These are phyloP conservation scores for Fraxinus paxiana DNA, from an alignment of 305 asterid species.

Conservation along the genomic window DNA sequence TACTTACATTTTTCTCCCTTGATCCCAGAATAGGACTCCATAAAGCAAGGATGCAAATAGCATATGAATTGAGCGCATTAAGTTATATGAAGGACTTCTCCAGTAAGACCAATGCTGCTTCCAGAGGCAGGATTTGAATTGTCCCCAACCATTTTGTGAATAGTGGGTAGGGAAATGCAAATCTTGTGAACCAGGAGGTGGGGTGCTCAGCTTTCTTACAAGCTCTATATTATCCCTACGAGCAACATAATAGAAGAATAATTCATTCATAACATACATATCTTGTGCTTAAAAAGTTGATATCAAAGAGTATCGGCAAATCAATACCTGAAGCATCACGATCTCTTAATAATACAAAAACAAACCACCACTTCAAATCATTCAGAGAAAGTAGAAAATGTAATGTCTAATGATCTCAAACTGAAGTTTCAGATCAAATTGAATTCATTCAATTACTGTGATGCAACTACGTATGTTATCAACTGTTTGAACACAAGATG, in stretches of 20 bases:
- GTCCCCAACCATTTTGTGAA: constrained; percentile 52
- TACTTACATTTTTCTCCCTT: constrained; percentile 50
- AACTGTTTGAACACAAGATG: background rate
- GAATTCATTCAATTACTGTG: background rate
- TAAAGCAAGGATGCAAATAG: constrained; percentile 34
- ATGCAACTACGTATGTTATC: background rate
- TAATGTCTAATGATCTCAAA: background rate
- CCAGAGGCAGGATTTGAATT: constrained; percentile 66
- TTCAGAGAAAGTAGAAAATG: background rate
- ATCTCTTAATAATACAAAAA: background rate
- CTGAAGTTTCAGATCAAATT: background rate
- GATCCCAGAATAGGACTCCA: constrained; percentile 45
- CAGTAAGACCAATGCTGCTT: constrained; percentile 66
- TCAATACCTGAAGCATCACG: background rate
- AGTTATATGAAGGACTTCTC: constrained; percentile 68
- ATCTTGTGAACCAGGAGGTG: constrained; percentile 43
- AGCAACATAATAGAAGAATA: background rate
- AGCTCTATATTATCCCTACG: constrained; percentile 42
- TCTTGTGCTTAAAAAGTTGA: background rate
- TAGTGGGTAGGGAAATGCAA: constrained; percentile 46
- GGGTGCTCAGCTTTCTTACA: constrained; percentile 34
- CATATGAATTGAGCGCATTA: constrained; percentile 38
- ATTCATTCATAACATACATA: background rate
- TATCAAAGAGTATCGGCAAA: background rate
- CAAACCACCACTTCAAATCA: background rate